Evolutionary conservation across 768 basidiomycete genomes (phyloP).

Genomic region (Pisolithus microcarpus): DNA sequence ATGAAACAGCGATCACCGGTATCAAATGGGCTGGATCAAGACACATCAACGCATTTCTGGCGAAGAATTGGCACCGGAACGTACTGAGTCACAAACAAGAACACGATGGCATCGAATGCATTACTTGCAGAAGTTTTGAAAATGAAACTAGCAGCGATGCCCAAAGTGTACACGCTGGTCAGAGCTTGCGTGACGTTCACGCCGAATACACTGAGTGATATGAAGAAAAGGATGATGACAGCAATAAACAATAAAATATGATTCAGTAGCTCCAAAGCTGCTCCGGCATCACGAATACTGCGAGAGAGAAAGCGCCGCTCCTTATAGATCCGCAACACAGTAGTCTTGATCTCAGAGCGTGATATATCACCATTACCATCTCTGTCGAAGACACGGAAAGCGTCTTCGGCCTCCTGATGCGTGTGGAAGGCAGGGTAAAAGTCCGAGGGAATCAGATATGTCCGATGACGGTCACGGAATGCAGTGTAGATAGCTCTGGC

Average conservation of each 20-base stretch:
- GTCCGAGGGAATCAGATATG: constrained; percentile 59
- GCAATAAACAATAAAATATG: constrained; percentile 58
- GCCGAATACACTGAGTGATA: constrained; percentile 66
- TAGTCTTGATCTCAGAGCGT: constrained; percentile 66
- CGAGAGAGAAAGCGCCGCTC: constrained; percentile 70
- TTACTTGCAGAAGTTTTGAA: constrained; percentile 69
- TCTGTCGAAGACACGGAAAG: constrained; percentile 70
- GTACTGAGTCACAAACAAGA: constrained; percentile 77
- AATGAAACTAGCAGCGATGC: constrained; percentile 70
- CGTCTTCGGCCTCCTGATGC: constrained; percentile 48
- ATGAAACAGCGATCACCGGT: constrained; percentile 80
- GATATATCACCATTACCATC: constrained; percentile 75
- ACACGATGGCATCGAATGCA: constrained; percentile 76
- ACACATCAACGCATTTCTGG: constrained; percentile 4
- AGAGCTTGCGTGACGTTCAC: constrained; percentile 58
- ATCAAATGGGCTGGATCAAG: constrained; percentile 54
- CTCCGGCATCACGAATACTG: constrained; percentile 69
- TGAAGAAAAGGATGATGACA: constrained; percentile 59
- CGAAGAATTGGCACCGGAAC: constrained; percentile 20
- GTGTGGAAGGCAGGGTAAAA: constrained; percentile 63
- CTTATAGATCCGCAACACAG: constrained; percentile 64
- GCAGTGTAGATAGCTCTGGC: constrained; percentile 60
- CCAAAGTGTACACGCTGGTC: constrained; percentile 67
- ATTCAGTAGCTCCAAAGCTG: constrained; percentile 60
- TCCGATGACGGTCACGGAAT: constrained; percentile 48